A percentile compares a stretch with the other conserved stretches of the same genome.
Conservation (phyloP, 2,329 filamentous ascomycete species). For the Fusarium tanahbumbuense region DNA sequence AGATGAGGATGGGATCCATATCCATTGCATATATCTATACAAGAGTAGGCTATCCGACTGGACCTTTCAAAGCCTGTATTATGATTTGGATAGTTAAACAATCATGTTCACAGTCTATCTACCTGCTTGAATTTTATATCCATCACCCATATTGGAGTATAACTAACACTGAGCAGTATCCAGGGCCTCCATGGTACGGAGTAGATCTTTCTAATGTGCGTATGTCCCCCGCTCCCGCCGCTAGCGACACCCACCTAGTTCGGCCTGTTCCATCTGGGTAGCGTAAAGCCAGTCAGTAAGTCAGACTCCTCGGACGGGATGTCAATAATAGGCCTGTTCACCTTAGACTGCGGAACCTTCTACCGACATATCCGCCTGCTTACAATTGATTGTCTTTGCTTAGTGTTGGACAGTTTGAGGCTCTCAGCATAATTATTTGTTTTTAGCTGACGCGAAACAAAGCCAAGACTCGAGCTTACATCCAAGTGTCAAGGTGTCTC, state of each 20-base stretch:
- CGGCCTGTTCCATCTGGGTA: conserved; percentile 22
- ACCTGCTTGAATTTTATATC: neutral
- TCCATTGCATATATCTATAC: neutral
- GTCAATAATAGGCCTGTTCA: neutral
- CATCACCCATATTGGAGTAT: neutral
- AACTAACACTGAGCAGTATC: neutral
- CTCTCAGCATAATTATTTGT: neutral
- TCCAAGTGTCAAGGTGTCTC: neutral
- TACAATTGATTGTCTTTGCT: conserved; percentile 17
- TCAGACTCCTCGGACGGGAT: neutral
- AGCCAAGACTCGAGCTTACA: conserved; percentile 19
- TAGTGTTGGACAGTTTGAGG: conserved; percentile 2
- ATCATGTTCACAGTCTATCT: neutral
- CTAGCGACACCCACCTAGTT: conserved; percentile 25
- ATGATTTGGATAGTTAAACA: neutral
- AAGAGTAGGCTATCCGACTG: neutral
- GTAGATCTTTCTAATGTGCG: conserved; percentile 28
- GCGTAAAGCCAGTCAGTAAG: neutral
- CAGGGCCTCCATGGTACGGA: neutral
- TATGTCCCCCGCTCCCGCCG: conserved; percentile 36
- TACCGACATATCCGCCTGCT: conserved; percentile 24
- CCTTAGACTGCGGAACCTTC: neutral
- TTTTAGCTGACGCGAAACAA: conserved; percentile 16
- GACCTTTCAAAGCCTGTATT: neutral
- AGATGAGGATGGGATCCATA: neutral